Evolutionary conservation across 768 basidiomycete genomes (phyloP), one percentile per base, ranked within the genome.

Genomic region (Amanita pseudoporphyria): DNA sequence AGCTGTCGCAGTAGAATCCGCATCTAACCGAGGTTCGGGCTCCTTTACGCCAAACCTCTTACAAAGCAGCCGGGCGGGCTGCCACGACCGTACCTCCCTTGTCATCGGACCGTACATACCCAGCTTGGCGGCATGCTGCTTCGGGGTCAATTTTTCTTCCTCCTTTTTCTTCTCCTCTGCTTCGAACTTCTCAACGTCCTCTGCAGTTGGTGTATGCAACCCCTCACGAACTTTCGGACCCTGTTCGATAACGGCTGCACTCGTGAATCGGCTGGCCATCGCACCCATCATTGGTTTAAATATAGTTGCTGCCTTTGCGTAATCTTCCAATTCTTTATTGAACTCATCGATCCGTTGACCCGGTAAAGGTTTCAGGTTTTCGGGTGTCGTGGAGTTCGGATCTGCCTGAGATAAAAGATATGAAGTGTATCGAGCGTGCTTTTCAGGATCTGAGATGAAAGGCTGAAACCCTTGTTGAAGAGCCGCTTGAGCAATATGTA

Each of bases 211-310:
- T 33, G 72, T 77, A 56, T 87, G 78, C 43, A 91, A 60, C 1
- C 89, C 89, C 60, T 83, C 85, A 26, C 78, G 59, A 10, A 79
- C 62, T 49, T 77, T 73, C 4, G 83, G 77, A 1, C 77, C 84
- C 4, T 65, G 61, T 22, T 90, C 88, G n/a, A 88, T 66, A 12
- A 82, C 72, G 0, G 77, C 76, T 0, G 89, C 88, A 50, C 79
- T 85, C 5, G 87, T 91, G 64, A 98, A 98, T n/a, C 95, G 77
- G 18, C 82, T 85, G 0, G 92, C 91, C 89, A 98, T 97, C 13
- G 90, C 89, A 2, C 86, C 89, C 0, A 82, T 78, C 56, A 94
- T 79, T 0, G 96, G 96, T 58, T 91, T 91, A 70, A 97, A 98
- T 24, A 98, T 78, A 21, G 76, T 67, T 0, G 95, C 95, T 0